Percentiles rank a stretch among this genome's conserved stretches.
Conservation (phyloP, 345 rosid species). For the Eutrema japonicum region DNA sequence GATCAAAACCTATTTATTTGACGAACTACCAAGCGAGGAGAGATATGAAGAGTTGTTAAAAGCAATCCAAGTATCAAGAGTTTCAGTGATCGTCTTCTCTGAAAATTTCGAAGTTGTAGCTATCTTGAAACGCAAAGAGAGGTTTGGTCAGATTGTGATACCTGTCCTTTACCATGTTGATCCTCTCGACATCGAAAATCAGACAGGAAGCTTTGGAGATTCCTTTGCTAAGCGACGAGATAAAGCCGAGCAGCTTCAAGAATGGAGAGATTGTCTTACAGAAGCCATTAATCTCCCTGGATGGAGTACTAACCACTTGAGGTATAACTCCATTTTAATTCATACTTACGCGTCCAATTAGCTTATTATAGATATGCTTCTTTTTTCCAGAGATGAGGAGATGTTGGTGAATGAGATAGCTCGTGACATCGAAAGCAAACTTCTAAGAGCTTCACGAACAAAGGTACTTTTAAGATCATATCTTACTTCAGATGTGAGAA, state of each 20-base stretch:
- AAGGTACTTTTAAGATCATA: constrained; percentile 24
- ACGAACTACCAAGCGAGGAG: constrained; percentile 29
- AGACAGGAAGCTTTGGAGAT: constrained; percentile 42
- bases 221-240: constrained; percentile 24
- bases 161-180: constrained; percentile 45
- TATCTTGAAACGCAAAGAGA: constrained; percentile 39
- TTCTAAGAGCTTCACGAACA: constrained; percentile 30
- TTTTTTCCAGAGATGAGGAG: constrained; percentile 27
- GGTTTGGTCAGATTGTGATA: constrained; percentile 39
- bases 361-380: not conserved
- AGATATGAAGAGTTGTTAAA: constrained; percentile 26
- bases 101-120: constrained; percentile 39
- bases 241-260: constrained; percentile 23
- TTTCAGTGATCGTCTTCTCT: constrained; percentile 41
- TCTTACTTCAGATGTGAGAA: not conserved
- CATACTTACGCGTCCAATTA: not conserved
- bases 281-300: constrained; percentile 37
- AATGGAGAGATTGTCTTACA: constrained; percentile 15
- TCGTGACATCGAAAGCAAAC: constrained; percentile 30
- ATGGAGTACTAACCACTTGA: constrained; percentile 22
- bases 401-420: constrained; percentile 38
- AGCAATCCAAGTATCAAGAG: constrained; percentile 21
- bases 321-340: constrained; percentile 3
- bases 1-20: constrained; percentile 32
- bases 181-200: constrained; percentile 40